Base-by-base conservation (phyloP, 805 yeast species). In the Teunomyces barrocoloradensis region DNA sequence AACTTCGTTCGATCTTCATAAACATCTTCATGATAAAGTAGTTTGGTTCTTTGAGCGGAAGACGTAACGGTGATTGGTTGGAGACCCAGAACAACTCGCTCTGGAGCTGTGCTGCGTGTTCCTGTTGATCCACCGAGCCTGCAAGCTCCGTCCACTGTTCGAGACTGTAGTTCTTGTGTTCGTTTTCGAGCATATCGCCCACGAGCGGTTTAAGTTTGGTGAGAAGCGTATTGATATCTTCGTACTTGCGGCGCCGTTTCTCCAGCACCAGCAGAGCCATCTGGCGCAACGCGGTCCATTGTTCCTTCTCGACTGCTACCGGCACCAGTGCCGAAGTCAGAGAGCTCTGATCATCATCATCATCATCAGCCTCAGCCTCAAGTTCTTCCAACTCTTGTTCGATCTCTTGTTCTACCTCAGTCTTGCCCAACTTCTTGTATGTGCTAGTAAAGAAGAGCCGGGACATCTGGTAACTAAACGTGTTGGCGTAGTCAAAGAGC, bases 31-130 rank as follows among this genome's bases (percentile, higher is more conserved):
- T 61, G 27, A 77, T 60, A 30, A 87, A 76, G 56, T 79, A 87
- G 48, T 81, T 79, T 0, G 90, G 82, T 59, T 89, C 90, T 53
- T 76, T 77, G 33, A 85, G 67, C 0, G 94, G 94, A 46, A 77
- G 79, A 39, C 85, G 72, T 36, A 89, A 66, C 0, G 96, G 96
- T 1, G 90, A 82, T 1, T 65, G 57, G 1, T 80, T 81, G 6
- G 85, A 74, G 2, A 88, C 53, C 96, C 96, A 89, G 57, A 71
- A 84, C 32, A 67, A 61, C 1, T 65, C 52, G 37, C 68, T 49
- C 6, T 42, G 46, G 10, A 10, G 17, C 42, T 3, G 38, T 20
- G 34, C 6, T 25, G 17, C 28, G 41, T 17, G 44, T 23, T 37
- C 36, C 44, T 29, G 42, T 15, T 23, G 12, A 32, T n/a, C 17